These are phyloP conservation scores for Xylariaceae sp. DNA, from an alignment of 2,329 filamentous ascomycete genomes.

Conservation along the genomic window DNA sequence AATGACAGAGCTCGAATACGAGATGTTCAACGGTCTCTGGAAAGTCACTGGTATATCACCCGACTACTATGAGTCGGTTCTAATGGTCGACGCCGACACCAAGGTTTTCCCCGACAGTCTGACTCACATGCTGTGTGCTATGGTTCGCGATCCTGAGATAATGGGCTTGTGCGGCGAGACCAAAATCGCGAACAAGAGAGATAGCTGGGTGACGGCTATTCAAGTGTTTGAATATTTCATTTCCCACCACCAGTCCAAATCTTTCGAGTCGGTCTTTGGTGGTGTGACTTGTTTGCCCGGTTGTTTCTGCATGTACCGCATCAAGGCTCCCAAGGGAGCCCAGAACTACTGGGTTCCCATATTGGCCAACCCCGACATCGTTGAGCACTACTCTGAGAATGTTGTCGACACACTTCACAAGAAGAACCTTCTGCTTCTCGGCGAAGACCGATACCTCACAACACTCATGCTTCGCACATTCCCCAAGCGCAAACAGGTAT, in stretches of 20 bases:
- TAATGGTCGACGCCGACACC: conserved; percentile 99
- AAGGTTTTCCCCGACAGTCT: conserved; percentile 98
- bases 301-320: conserved; percentile 99
- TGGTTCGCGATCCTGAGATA: conserved; percentile 98
- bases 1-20: conserved; percentile 98
- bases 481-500: conserved; percentile 97
- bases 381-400: conserved; percentile 99
- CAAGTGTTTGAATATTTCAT: conserved; percentile 99
- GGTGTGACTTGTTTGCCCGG: conserved; percentile 98
- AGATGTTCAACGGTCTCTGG: conserved; percentile 99
- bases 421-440: conserved; percentile 91
- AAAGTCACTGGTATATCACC: conserved; percentile 97
- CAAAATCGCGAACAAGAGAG: conserved; percentile 97
- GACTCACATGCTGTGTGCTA: conserved; percentile 97
- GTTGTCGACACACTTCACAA: conserved; percentile 96
- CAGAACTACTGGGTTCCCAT: conserved; percentile 99
- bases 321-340: conserved; percentile 96
- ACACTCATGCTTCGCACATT: conserved; percentile 98
- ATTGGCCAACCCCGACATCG: conserved; percentile 94
- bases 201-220: conserved; percentile 94
- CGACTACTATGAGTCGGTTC: conserved; percentile 94
- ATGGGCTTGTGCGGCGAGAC: conserved; percentile 99
- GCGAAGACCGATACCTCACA: conserved; percentile 94
- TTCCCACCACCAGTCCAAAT: conserved; percentile 93
- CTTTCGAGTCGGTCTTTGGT: conserved; percentile 97